Evolutionary conservation across 345 rosid species (phyloP), one percentile per base, ranked within the genome.

Genomic region (Salix suchowensis): DNA sequence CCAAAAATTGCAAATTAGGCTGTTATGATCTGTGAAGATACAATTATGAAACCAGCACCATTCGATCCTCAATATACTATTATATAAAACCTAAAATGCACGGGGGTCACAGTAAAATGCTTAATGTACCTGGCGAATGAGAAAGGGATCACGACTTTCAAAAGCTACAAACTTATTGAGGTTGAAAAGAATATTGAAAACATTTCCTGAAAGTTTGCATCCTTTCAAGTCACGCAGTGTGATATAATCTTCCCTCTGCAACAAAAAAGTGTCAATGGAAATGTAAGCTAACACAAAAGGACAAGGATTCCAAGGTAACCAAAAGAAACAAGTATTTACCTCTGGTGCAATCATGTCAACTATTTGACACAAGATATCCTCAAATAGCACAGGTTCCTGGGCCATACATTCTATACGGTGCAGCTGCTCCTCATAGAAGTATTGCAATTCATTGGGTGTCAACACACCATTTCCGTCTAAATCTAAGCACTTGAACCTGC

Each of bases 401-500:
- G 74, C 71, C 77, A 81, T 77, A 67, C 84, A 81, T 64, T 81
- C 84, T 80, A 81, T 81, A 0, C 84, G 84, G 67, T 81, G 84
- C 77, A 77, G 70, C 79, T 81, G 84, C 77, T 81, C 84, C 62
- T 77, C 84, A 54, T 73, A 81, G 76, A 81, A 81, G 80, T 68
- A 81, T 70, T 77, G 80, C 80, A 81, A 44, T 42, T 81, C 84
- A 77, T 68, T 69, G 36, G 68, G 44, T 0, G 84, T 81, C 24
- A 81, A 68, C n/a, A 77, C 67, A 46, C 84, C 84, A 52, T 81
- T 76, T 18, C 71, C 83, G 67, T 80, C 83, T 64, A 80, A 72
- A 76, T 80, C 83, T 44, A 80, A 67, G 80, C 84, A 81, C 40
- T 54, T 81, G 76, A 81, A 81, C 84, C 84, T 81, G 75, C 21